Percentiles rank a stretch among this genome's conserved stretches.
Evolutionary conservation across 2,329 filamentous ascomycete species (phyloP).

Genomic region (Exophiala alcalophila): DNA sequence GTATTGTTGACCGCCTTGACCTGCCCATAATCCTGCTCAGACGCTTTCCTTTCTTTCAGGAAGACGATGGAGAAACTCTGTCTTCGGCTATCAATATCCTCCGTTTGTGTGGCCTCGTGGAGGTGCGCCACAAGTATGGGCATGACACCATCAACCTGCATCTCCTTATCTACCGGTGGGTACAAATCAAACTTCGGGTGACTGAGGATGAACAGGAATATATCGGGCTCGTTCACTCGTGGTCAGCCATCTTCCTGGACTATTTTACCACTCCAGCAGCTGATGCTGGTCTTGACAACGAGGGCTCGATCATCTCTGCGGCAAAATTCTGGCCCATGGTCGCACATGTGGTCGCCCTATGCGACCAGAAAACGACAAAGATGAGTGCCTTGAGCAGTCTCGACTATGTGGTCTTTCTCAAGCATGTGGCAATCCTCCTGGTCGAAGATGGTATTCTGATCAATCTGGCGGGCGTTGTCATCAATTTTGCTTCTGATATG

Average conservation of each 20-base stretch:
- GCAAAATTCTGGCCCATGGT: constrained; percentile 12
- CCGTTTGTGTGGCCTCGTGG: constrained; percentile 7
- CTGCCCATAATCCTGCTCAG: constrained; percentile 12
- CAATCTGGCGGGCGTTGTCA: background rate
- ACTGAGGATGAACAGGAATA: constrained; percentile 8
- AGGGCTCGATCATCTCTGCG: constrained; percentile 3
- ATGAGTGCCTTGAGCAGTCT: constrained; percentile 2
- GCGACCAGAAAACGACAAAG: constrained; percentile 1
- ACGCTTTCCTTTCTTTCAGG: constrained; percentile 10
- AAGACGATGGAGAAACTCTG: background rate
- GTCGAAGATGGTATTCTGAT: constrained; percentile 6
- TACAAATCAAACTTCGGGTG: constrained; percentile 8
- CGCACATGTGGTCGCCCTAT: constrained; percentile 5
- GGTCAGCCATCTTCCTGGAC: constrained; percentile 4
- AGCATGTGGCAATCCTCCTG: constrained; percentile 7
- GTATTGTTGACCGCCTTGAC: constrained; percentile 5
- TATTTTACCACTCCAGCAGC: constrained; percentile 4
- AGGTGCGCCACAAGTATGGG: constrained; percentile 2
- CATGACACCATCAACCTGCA: constrained; percentile 7
- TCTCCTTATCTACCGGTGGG: constrained; percentile 7
- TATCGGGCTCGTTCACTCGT: constrained; percentile 3
- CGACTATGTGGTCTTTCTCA: constrained; percentile 7
- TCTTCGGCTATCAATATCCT: constrained; percentile 2
- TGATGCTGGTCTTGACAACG: background rate
- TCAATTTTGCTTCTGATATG: constrained; percentile 13